Conservation (phyloP, 129 eudicot species). For the Smallanthus sonchifolius region DNA sequence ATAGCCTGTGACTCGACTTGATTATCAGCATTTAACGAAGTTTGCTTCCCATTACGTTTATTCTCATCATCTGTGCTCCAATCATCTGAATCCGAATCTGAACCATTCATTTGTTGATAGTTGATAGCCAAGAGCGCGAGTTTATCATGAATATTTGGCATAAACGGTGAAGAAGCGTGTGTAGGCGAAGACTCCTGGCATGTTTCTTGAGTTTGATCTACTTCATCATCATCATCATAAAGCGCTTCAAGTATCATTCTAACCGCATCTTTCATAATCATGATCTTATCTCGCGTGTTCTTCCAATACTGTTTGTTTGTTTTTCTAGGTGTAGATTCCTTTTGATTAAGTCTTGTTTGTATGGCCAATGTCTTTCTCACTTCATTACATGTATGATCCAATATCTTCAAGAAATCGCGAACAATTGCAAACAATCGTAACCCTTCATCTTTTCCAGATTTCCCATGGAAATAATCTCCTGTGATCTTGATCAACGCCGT, state of each 20-base stretch:
- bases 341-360: slow-evolving; percentile 14
- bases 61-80: slow-evolving; percentile 30
- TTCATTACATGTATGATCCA: slow-evolving; percentile 59
- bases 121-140: slow-evolving; percentile 20
- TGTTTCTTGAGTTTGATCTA: slow-evolving; percentile 4
- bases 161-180: background rate
- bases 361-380: slow-evolving; percentile 37
- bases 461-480: slow-evolving; percentile 83
- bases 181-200: background rate
- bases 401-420: slow-evolving; percentile 56
- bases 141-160: slow-evolving; percentile 24
- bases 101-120: slow-evolving; percentile 8
- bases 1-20: background rate
- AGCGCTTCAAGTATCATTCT: slow-evolving; percentile 25
- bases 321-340: background rate
- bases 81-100: slow-evolving; percentile 27
- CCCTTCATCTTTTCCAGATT: slow-evolving; percentile 75
- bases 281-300: slow-evolving; percentile 23
- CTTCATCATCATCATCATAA: slow-evolving; percentile 16
- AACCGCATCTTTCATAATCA: slow-evolving; percentile 31
- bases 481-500: slow-evolving; percentile 55
- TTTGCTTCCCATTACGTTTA: background rate
- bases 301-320: slow-evolving; percentile 22
- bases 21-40: background rate
- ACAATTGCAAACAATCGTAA: slow-evolving; percentile 51